Evolutionary conservation across 495 filamentous ascomycete genomes (phyloP), one percentile per base, ranked within the genome.

Genomic region (Xylaria grammica): DNA sequence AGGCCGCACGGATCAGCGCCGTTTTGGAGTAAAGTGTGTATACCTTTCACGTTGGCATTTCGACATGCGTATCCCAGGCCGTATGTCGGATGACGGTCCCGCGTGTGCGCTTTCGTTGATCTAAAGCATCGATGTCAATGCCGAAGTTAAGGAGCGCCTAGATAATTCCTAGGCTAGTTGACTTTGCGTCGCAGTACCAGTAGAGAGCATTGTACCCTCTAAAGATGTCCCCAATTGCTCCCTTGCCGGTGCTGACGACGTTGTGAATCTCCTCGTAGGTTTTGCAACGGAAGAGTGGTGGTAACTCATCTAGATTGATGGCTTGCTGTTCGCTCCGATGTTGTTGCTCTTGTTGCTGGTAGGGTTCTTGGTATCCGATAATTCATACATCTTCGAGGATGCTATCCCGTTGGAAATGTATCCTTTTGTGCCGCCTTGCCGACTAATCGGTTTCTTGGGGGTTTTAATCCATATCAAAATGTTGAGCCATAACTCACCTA

Each of bases 101-200:
- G 11, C 38, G 26, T 6, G 15, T 46, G 2, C n/a, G 56, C 11
- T 30, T 38, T 20, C 56, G 56, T 10, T 60, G 40, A n/a, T 60
- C 56, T 19, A 48, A 1, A 15, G 56, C 56, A 36, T 45, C 36
- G 19, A 60, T 45, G 5, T 60, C 56, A n/a, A 60, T 11, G 8
- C 56, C 40, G 1, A 8, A 26, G 24, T 3, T 19, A 13, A 62
- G 17, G 0, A 62, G 34, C 24, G 29, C 27, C 15, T 40, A 17
- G 45, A 62, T 62, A 7, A 62, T 62, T 20, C 48, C 20, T 13
- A 48, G 59, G 22, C 38, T 52, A 11, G 59, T 62, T 2, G 59
- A 53, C 30, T 62, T 62, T 6, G 59, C 59, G 46, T 62, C 44
- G 59, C 59, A 62, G 10, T 62, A 62, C 59, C 59, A 62, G 34